Conservation (phyloP, 83 land plant species). For the Diphasiastrum complanatum region DNA sequence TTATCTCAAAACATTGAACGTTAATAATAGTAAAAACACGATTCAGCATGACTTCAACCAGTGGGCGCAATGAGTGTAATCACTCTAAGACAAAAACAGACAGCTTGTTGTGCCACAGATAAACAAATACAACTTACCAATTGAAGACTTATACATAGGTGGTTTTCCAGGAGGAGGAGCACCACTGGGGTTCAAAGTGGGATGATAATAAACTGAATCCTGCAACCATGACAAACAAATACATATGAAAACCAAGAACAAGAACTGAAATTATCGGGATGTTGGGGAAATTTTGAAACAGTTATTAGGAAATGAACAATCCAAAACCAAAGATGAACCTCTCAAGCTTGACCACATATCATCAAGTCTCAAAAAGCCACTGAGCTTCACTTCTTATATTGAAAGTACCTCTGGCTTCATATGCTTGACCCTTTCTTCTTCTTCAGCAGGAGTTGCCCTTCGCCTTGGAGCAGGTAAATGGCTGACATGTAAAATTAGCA, state of each 20-base stretch:
- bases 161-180: slow-evolving; percentile 99
- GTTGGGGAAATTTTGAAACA: too few species aligned
- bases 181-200: slow-evolving; percentile 88
- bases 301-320: too few species aligned
- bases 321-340: too few species aligned
- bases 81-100: neutral
- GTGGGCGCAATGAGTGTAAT: neutral
- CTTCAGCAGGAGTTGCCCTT: slow-evolving; percentile 69
- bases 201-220: slow-evolving; percentile 97
- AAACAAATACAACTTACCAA: slow-evolving; percentile 40
- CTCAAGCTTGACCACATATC: too few species aligned
- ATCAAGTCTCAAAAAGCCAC: slow-evolving; percentile 1
- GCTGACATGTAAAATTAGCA: slow-evolving; percentile 37
- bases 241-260: neutral
- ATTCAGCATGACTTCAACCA: neutral
- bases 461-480: slow-evolving; percentile 79
- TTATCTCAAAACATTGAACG: too few species aligned
- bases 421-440: slow-evolving; percentile 74
- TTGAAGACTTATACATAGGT: slow-evolving; percentile 94
- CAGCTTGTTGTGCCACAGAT: neutral
- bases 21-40: neutral
- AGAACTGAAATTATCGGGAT: neutral
- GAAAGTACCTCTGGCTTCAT: slow-evolving; percentile 72
- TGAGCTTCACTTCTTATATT: neutral
- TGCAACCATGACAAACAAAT: slow-evolving; percentile 27